Percentiles rank a stretch among this genome's conserved stretches.
phyloP scores from a whole-genome alignment of 2,329 filamentous ascomycete species.

The Nemania sp. region DNA sequence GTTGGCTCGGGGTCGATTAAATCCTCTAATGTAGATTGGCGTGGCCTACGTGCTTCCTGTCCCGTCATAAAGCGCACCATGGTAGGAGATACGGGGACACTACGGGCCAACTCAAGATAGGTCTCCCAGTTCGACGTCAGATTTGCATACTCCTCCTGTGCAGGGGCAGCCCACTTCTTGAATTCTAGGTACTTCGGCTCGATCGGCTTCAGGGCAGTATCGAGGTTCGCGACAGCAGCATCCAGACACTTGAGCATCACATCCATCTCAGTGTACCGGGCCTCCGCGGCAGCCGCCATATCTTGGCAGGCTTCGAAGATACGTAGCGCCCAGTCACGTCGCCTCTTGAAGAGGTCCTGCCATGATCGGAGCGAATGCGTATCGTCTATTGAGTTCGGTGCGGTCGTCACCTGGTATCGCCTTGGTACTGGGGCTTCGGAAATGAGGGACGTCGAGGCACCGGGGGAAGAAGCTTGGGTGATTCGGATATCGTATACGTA shows the following conservation, averaged over 20 bases:
- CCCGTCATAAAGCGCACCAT: constrained; percentile 76
- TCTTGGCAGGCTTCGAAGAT: constrained; percentile 76
- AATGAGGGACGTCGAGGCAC: constrained; percentile 57
- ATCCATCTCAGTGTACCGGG: constrained; percentile 78
- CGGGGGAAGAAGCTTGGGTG: constrained; percentile 67
- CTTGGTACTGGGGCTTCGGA: constrained; percentile 64
- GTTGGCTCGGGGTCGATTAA: constrained; percentile 81
- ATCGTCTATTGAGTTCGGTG: constrained; percentile 86
- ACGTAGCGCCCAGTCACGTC: constrained; percentile 81
- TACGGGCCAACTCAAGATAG: constrained; percentile 73
- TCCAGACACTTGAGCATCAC: constrained; percentile 84
- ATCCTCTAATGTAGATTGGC: constrained; percentile 74
- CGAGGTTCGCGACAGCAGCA: constrained; percentile 87
- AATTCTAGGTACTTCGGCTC: constrained; percentile 79
- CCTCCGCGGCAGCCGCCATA: constrained; percentile 71
- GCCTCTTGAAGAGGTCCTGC: constrained; percentile 85
- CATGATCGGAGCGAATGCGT: constrained; percentile 87
- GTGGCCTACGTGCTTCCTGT: constrained; percentile 57
- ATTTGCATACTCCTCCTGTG: constrained; percentile 74
- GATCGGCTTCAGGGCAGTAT: constrained; percentile 77
- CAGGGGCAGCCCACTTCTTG: constrained; percentile 75
- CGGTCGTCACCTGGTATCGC: constrained; percentile 69
- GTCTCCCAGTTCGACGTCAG: constrained; percentile 75
- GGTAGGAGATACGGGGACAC: constrained; percentile 71
- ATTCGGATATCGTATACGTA: constrained; percentile 91